Conservation (phyloP, 2,329 filamentous ascomycete species). For the Aureobasidium melanogenum region DNA sequence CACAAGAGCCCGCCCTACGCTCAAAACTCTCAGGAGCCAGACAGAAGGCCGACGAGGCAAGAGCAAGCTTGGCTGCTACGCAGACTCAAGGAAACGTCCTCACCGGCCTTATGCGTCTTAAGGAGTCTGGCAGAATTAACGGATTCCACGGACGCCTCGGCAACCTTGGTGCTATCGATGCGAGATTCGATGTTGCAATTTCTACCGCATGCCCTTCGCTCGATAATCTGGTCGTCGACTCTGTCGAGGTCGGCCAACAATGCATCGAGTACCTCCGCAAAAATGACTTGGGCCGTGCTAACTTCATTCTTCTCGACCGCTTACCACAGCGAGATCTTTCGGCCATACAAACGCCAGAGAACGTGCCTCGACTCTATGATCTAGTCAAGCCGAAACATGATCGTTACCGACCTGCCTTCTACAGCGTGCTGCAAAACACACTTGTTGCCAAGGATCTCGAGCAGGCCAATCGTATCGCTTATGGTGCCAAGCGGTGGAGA, state of each 20-base stretch:
- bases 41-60: conserved; percentile 92
- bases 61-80: conserved; percentile 77
- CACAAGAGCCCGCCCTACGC: conserved; percentile 74
- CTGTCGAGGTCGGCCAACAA: conserved; percentile 90
- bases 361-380: conserved; percentile 87
- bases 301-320: conserved; percentile 93
- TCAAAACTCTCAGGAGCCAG: conserved; percentile 79
- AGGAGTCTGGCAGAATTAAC: conserved; percentile 91
- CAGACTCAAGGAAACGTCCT: conserved; percentile 82
- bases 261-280: conserved; percentile 97
- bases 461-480: conserved; percentile 96
- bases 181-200: conserved; percentile 94
- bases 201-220: conserved; percentile 88
- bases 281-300: conserved; percentile 91
- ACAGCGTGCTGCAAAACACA: conserved; percentile 90
- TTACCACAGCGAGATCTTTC: conserved; percentile 70
- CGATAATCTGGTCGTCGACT: conserved; percentile 95
- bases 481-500: conserved; percentile 86
- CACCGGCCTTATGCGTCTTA: conserved; percentile 84
- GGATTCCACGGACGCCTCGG: conserved; percentile 94
- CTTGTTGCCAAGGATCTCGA: conserved; percentile 84
- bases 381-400: conserved; percentile 83
- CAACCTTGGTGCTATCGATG: conserved; percentile 86
- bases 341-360: conserved; percentile 78
- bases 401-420: conserved; percentile 83